A percentile compares a stretch with the other conserved stretches of the same genome.
Evolutionary conservation across 192 early-diverging fungal genomes (phyloP).

Genomic region (Umbelopsis isabellina): DNA sequence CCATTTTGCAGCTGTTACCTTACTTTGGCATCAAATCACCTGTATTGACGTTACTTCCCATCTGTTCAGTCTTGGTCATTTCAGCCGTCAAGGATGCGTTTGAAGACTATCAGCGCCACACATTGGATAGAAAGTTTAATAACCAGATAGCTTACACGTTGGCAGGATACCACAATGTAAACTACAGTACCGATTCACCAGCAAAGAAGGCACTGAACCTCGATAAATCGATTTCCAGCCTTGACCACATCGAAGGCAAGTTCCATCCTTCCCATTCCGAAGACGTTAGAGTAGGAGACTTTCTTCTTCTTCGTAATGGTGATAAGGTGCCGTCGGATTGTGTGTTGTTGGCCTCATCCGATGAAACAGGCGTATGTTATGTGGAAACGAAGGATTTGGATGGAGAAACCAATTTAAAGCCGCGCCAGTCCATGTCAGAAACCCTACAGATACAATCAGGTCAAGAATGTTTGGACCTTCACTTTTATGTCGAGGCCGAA

Average conservation of each 20-base stretch:
- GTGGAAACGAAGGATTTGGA: constrained; percentile 96
- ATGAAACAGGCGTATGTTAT: constrained; percentile 77
- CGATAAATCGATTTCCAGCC: background rate
- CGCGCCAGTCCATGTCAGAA: constrained; percentile 68
- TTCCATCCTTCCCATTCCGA: constrained; percentile 31
- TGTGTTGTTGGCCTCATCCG: constrained; percentile 78
- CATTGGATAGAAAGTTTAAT: constrained; percentile 85
- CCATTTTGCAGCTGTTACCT: constrained; percentile 82
- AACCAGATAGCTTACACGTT: constrained; percentile 55
- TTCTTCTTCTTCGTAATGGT: constrained; percentile 80
- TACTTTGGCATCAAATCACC: constrained; percentile 81
- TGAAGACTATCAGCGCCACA: constrained; percentile 88
- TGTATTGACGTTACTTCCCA: constrained; percentile 78
- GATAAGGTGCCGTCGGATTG: constrained; percentile 87
- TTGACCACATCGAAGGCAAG: background rate
- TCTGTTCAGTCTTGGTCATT: constrained; percentile 79
- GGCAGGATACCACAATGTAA: constrained; percentile 49
- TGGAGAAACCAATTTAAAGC: constrained; percentile 98
- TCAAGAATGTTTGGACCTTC: constrained; percentile 71
- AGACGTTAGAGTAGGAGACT: constrained; percentile 83
- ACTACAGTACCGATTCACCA: constrained; percentile 35
- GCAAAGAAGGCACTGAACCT: background rate
- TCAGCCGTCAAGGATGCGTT: constrained; percentile 87
- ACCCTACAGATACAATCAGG: constrained; percentile 69
- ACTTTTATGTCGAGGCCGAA: constrained; percentile 74